Conservation (phyloP, 2,329 filamentous ascomycete genomes). For the Colletotrichum sp. region DNA sequence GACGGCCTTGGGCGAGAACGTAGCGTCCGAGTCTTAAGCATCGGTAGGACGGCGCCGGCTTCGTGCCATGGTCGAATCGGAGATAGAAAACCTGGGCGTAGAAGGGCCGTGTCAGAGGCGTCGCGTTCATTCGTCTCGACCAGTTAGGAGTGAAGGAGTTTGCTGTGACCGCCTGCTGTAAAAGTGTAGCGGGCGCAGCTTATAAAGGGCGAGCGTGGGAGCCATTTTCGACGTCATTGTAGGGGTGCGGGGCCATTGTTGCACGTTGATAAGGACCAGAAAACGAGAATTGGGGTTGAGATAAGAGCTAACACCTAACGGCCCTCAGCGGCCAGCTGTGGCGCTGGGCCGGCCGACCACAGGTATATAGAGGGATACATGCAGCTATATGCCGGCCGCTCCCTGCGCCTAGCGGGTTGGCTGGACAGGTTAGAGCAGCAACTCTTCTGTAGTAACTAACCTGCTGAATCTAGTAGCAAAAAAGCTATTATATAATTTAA, state of each 20-base stretch:
- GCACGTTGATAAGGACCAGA: neutral
- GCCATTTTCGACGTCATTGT: neutral
- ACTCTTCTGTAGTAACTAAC: neutral
- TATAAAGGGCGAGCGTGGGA: neutral
- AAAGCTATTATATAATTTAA: too few relatives aligned
- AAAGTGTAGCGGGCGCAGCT: neutral
- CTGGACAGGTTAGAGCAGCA: neutral
- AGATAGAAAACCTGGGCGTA: neutral
- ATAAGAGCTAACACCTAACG: too few relatives aligned
- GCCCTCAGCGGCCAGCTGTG: neutral
- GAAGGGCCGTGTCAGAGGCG: neutral
- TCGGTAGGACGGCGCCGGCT: neutral
- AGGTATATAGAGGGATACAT: neutral
- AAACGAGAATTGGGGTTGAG: neutral
- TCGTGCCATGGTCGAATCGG: neutral
- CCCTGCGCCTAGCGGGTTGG: neutral
- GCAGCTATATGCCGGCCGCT: neutral
- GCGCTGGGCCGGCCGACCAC: neutral
- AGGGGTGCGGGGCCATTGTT: neutral
- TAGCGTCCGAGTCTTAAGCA: neutral
- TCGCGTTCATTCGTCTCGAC: neutral
- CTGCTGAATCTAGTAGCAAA: neutral
- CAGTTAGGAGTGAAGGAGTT: neutral
- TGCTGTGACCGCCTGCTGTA: neutral
- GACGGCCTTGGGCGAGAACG: neutral